These are phyloP conservation scores for Talaromyces proteolyticus DNA, from an alignment of 495 filamentous ascomycete genomes.

Conservation along the genomic window DNA sequence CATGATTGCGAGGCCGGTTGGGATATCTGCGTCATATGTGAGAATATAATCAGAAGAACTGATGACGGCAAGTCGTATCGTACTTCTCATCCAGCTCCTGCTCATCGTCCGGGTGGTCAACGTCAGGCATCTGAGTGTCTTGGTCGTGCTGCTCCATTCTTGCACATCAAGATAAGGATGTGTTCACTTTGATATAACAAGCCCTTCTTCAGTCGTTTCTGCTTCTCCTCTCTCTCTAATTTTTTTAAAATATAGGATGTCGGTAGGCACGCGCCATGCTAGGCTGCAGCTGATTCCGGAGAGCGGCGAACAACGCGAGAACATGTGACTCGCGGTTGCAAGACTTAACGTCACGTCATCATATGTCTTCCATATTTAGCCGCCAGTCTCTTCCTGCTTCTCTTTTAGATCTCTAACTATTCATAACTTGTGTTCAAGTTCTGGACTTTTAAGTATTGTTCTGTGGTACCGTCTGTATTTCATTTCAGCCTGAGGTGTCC, in stretches of 20 bases:
- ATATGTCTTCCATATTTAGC: no score
- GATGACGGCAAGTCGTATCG: constrained; percentile 5
- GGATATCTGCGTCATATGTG: constrained; percentile 55
- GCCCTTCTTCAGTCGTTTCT: not conserved
- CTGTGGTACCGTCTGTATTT: no score
- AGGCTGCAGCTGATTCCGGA: constrained; percentile 1
- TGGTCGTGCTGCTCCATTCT: constrained; percentile 45
- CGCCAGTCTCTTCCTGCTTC: no score
- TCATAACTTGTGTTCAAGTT: no score
- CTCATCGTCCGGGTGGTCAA: constrained; percentile 36
- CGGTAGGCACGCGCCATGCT: not conserved
- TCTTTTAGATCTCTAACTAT: no score
- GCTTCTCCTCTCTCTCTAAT: not conserved
- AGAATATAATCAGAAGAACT: constrained; percentile 16
- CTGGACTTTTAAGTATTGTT: no score
- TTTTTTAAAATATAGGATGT: not conserved
- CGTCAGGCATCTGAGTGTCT: constrained; percentile 15
- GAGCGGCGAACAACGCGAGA: constrained; percentile 16
- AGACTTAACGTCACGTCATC: no score
- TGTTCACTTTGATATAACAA: no score
- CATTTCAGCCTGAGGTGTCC: no score
- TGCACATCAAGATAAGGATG: not conserved
- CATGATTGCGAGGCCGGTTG: constrained; percentile 75
- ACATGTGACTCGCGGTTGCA: no score
- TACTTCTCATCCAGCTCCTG: constrained; percentile 63